Conservation (phyloP, 1,139 yeast genomes). For the Saccharomyces hybrid region DNA sequence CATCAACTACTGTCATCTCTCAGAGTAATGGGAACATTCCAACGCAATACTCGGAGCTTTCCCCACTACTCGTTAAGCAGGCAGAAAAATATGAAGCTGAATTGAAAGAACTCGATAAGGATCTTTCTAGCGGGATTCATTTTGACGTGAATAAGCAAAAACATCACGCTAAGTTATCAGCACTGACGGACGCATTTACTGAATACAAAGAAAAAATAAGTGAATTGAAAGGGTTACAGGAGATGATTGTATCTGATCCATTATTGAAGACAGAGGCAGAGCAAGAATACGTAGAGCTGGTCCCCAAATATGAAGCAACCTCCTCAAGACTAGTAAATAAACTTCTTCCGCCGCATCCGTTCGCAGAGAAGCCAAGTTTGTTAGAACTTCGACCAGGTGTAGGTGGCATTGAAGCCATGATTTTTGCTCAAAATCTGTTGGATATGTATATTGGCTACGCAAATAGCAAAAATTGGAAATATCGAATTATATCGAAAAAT, state of each 20-base stretch:
- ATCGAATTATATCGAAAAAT: too few species aligned
- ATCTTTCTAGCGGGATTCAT: slow-evolving; percentile 39
- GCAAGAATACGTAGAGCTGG: slow-evolving; percentile 28
- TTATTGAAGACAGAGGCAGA: slow-evolving; percentile 35
- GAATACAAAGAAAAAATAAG: slow-evolving; percentile 40
- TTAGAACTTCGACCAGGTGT: slow-evolving; percentile 91
- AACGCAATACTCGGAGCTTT: slow-evolving; percentile 32
- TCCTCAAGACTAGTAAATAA: slow-evolving; percentile 45
- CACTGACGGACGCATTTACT: slow-evolving; percentile 46
- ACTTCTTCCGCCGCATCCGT: slow-evolving; percentile 70
- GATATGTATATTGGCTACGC: slow-evolving; percentile 35
- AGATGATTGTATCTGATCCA: slow-evolving; percentile 31
- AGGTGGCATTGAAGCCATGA: slow-evolving; percentile 79
- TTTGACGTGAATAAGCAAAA: slow-evolving; percentile 54
- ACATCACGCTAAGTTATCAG: slow-evolving; percentile 47
- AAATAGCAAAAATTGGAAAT: too few species aligned
- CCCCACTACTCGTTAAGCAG: slow-evolving; percentile 56
- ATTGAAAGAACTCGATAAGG: slow-evolving; percentile 41
- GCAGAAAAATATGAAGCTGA: slow-evolving; percentile 51
- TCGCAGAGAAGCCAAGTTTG: slow-evolving; percentile 70
- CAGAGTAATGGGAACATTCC: background rate
- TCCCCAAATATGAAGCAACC: slow-evolving; percentile 31
- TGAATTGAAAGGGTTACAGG: slow-evolving; percentile 40
- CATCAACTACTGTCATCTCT: background rate
- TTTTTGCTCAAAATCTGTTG: slow-evolving; percentile 41